Percentiles rank a stretch among this genome's conserved stretches.
phyloP scores from a whole-genome alignment of 805 yeast genomes.

The Cyberlindnera euphorbiiphila region DNA sequence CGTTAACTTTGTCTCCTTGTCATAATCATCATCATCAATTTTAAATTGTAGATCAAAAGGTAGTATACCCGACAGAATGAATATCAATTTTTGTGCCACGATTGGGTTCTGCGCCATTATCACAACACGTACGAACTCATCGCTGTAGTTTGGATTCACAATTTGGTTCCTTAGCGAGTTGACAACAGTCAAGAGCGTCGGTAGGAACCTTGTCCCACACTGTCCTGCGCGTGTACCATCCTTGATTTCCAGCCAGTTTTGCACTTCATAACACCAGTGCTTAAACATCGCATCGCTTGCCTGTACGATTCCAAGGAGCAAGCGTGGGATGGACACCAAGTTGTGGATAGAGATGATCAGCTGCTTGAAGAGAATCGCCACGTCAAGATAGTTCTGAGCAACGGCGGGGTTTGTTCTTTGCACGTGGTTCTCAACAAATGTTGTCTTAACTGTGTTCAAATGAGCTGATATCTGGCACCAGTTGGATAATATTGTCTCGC shows the following conservation, averaged over 20 bases:
- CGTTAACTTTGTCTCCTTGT: constrained; percentile 1
- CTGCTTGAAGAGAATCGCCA: constrained; percentile 27
- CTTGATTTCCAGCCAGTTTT: constrained; percentile 40
- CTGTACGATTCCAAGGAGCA: constrained; percentile 31
- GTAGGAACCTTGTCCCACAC: constrained; percentile 23
- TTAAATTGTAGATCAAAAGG: constrained; percentile 31
- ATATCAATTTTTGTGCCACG: constrained; percentile 55
- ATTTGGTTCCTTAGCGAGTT: constrained; percentile 15
- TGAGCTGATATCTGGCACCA: constrained; percentile 32
- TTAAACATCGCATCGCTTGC: constrained; percentile 27
- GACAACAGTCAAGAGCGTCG: constrained; percentile 21
- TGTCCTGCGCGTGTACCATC: constrained; percentile 34
- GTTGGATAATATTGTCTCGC: constrained; percentile 30
- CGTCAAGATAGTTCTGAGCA: constrained; percentile 19
- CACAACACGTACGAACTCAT: constrained; percentile 44
- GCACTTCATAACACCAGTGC: constrained; percentile 38
- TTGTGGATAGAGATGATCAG: constrained; percentile 31
- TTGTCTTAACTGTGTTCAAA: constrained; percentile 28
- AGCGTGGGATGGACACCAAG: constrained; percentile 33
- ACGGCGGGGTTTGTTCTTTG: constrained; percentile 5
- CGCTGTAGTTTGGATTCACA: constrained; percentile 7
- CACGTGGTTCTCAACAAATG: constrained; percentile 24
- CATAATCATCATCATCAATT: constrained; percentile 11
- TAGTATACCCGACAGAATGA: constrained; percentile 48
- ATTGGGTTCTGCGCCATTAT: constrained; percentile 57